Conservation (phyloP, 169 alveolate genomes). For the Theileria parva region DNA sequence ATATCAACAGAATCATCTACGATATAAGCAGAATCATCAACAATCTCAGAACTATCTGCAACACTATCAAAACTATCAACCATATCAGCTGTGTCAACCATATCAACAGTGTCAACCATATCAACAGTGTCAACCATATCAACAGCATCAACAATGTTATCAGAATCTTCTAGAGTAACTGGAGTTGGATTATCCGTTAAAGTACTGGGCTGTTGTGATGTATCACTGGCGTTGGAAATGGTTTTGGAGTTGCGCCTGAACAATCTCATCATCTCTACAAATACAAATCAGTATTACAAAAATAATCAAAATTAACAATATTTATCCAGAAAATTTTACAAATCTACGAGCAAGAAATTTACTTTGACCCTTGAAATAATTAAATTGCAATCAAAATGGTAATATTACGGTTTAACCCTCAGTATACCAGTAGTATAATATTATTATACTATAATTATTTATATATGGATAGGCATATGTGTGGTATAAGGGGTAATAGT, state of each 20-base stretch:
- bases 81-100: no score
- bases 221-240: background rate
- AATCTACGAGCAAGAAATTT: no score
- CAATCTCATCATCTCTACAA: conserved; percentile 4
- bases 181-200: background rate
- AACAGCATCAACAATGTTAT: no score
- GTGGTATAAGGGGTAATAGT: background rate
- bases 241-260: conserved; percentile 8
- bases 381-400: no score
- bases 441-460: background rate
- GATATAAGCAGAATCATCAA: no score
- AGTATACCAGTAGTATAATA: background rate
- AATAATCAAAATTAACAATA: background rate
- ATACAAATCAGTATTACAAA: background rate
- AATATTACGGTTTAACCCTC: background rate
- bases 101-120: no score
- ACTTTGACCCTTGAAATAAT: no score
- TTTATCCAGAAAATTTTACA: background rate
- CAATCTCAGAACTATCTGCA: no score
- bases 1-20: no score
- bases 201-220: background rate
- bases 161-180: background rate
- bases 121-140: no score
- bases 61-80: no score
- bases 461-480: background rate